Evolutionary conservation across 768 basidiomycete genomes (phyloP).

Genomic region (Pisolithus sp.): DNA sequence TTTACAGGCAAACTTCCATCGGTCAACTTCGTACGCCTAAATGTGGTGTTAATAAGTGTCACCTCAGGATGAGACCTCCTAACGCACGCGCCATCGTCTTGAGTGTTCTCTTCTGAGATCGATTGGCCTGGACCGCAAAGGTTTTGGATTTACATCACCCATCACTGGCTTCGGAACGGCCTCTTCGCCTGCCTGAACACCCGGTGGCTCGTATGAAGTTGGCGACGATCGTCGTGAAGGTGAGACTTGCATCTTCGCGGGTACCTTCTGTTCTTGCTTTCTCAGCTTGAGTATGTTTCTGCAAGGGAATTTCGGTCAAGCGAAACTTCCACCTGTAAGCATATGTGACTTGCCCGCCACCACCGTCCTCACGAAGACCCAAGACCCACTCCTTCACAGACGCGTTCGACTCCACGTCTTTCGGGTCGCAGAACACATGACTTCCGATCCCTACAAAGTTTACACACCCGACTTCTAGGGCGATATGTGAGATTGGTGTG

Average conservation of each 20-base stretch:
- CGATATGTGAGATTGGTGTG: conserved; percentile 41
- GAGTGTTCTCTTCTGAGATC: conserved; percentile 11
- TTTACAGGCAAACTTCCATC: conserved; percentile 11
- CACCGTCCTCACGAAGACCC: conserved; percentile 51
- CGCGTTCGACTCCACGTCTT: conserved; percentile 33
- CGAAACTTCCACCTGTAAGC: background rate
- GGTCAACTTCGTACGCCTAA: conserved; percentile 10
- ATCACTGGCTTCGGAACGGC: conserved; percentile 2
- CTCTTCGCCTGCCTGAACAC: background rate
- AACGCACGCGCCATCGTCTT: conserved; percentile 24
- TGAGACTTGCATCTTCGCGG: conserved; percentile 1
- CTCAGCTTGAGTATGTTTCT: conserved; percentile 44
- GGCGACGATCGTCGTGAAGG: conserved; percentile 1
- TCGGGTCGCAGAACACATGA: conserved; percentile 45
- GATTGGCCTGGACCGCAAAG: conserved; percentile 3
- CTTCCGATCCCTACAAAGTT: conserved; percentile 36
- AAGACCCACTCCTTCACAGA: conserved; percentile 31
- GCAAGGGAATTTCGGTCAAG: background rate
- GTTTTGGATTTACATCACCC: conserved; percentile 2
- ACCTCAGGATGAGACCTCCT: background rate
- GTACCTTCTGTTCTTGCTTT: conserved; percentile 28
- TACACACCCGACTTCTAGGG: conserved; percentile 47
- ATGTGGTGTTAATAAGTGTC: background rate
- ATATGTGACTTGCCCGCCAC: conserved; percentile 47
- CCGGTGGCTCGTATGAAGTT: conserved; percentile 1